A percentile compares a stretch with the other conserved stretches of the same genome.
These are phyloP conservation scores for Brachypodium distachyon DNA, from an alignment of 202 grass and related monocot genomes.

Conservation along the genomic window DNA sequence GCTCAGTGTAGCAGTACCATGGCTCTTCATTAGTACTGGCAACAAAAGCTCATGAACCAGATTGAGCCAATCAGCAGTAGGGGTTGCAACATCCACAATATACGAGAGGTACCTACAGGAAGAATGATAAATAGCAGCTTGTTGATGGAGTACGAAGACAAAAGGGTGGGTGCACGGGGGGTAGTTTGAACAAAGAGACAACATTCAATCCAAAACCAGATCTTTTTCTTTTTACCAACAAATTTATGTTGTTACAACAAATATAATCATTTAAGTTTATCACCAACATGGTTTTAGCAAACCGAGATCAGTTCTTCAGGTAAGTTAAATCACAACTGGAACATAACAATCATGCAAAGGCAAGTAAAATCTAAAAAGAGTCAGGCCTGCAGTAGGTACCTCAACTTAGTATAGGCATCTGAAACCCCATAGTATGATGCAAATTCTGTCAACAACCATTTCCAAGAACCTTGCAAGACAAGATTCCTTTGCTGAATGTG, in stretches of 20 bases:
- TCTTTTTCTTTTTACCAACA: too few relatives aligned
- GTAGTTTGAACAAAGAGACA: not conserved
- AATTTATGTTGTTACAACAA: not conserved
- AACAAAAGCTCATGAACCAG: constrained; percentile 83
- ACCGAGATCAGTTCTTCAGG: not conserved
- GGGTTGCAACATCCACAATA: constrained; percentile 98
- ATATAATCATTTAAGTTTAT: too few relatives aligned
- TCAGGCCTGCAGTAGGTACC: constrained; percentile 31
- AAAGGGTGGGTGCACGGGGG: too few relatives aligned
- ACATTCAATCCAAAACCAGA: not conserved
- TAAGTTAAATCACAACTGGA: constrained; percentile 2
- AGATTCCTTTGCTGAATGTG: constrained; percentile 81
- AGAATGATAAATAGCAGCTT: constrained; percentile 7
- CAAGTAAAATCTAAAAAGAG: not conserved
- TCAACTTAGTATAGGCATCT: constrained; percentile 87
- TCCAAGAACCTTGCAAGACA: constrained; percentile 82
- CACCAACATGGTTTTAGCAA: too few relatives aligned
- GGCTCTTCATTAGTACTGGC: constrained; percentile 78
- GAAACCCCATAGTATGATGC: constrained; percentile 93
- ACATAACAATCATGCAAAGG: not conserved
- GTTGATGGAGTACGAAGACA: not conserved
- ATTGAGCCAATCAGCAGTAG: constrained; percentile 84
- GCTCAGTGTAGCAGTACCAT: constrained; percentile 55
- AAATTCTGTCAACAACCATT: constrained; percentile 97
- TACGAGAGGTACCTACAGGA: constrained; percentile 81